Evolutionary conservation across 495 filamentous ascomycete genomes (phyloP), one percentile per base, ranked within the genome.

Genomic region (Penicillium argentinense): DNA sequence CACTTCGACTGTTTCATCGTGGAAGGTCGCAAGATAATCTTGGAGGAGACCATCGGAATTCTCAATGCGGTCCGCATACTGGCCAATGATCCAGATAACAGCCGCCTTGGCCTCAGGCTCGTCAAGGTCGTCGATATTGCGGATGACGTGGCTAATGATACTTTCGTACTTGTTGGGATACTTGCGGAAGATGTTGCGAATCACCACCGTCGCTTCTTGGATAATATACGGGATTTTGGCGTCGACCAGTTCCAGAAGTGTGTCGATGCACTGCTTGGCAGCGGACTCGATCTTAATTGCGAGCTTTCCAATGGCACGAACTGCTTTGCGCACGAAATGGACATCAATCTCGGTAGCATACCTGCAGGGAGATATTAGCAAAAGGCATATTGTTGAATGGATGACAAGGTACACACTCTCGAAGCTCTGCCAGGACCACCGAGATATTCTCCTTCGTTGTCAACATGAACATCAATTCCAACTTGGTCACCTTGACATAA

Each of bases 181-280:
- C 68, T 97, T 97, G 48, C 93, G 83, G 79, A 99, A 97, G 60
- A 99, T 97, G 66, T 99, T 97, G 52, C 90, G 86, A 59, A 99
- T 99, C 14, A 99, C 93, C 18, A 99, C 93, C 0, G 95, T 99
- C n/a, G 93, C 93, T 70, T 99, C 93, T 67, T 99, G 93, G 4
- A 99, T 93, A 42, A 99, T 97, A 64, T 99, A 99, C n/a, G 88
- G 90, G 37, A 99, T 88, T 69, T 97, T 97, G n/a, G 93, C 97
- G 16, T 91, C 83, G 9, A 99, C 93, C 17, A 99, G 79, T 39
- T 97, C 91, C 22, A 99, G 79, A 0, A 99, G 76, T 6, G 91
- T 86, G 55, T 92, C 88, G 59, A 99, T 97, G 68, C 93, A 99
- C 32, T 84, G 80, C 54, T 81, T 80, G 4, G 92, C 89, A 1